Base-by-base conservation (phyloP, 1,284 basidiomycete genomes). In the Rugosomyces carneus region DNA sequence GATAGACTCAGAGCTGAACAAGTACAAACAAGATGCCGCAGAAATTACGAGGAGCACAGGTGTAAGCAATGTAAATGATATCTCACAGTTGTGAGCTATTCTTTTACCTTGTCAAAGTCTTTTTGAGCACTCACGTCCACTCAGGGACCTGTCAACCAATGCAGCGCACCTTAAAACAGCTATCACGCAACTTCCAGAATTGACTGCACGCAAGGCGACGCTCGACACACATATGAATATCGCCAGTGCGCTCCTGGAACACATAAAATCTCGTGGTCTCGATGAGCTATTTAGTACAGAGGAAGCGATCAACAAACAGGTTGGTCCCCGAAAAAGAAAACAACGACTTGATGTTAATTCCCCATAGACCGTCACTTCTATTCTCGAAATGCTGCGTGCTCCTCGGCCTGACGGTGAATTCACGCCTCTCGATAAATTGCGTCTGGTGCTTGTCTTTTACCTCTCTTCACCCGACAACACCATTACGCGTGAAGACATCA, bases 201-300 rank as follows among this genome's bases (percentile, higher is more conserved):
- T 99, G 37, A 98, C 95, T 2, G 93, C 95, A 15, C 80, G 96
- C 37, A 99, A 99, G 60, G 86, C 92, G 38, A 95, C 91, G 1
- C 78, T 99, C 27, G 96, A 99, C 64, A 93, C 95, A 0, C 95
- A 99, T 56, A 99, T 99, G 94, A 98, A 99, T 68, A 97, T 99
- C 46, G 96, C 96, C 26, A 98, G 95, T 2, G 87, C 95, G 5
- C 70, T 99, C 11, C 70, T 99, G 23, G 93, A 96, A 63, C 86
- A 97, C 16, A 98, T 99, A 72, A 98, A 98, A 71, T 83, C 85
- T 53, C 81, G 96, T 38, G 93, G 92, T 5, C 73, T 99, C 19
- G 96, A 99, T 64, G 95, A 95, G 57, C 74, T 99, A 13, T 99
- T 98, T 72, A 94, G 95, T 64, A 84, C 87, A 19, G 96, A 99